phyloP scores from a whole-genome alignment of 306 rosid species.

The Inga oerstediana region DNA sequence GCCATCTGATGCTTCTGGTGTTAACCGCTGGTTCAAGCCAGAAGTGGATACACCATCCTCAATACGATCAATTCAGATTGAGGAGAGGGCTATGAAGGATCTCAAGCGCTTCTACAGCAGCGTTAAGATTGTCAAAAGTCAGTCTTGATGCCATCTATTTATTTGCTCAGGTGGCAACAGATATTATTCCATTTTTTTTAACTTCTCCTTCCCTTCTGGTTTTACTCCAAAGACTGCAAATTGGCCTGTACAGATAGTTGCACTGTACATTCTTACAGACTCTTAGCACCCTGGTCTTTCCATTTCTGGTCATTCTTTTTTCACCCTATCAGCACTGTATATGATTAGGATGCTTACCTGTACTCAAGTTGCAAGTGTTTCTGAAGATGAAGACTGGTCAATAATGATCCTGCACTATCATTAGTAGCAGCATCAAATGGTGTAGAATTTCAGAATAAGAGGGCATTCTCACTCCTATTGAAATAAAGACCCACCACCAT shows the following conservation, averaged over 20 bases:
- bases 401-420: constrained; percentile 36
- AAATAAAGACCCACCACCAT: constrained; percentile 27
- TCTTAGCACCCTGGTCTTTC: constrained; percentile 25
- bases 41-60: constrained; percentile 84
- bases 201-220: background rate
- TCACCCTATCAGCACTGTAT: constrained; percentile 25
- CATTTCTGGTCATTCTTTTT: constrained; percentile 13
- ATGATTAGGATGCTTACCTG: constrained; percentile 31
- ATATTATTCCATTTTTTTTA: constrained; percentile 16
- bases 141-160: constrained; percentile 32
- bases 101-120: constrained; percentile 91
- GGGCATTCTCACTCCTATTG: constrained; percentile 10
- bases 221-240: constrained; percentile 38
- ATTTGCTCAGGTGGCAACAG: constrained; percentile 32
- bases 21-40: constrained; percentile 94
- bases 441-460: constrained; percentile 37
- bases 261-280: constrained; percentile 43
- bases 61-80: constrained; percentile 89
- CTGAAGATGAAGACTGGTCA: constrained; percentile 36
- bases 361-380: constrained; percentile 32
- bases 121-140: constrained; percentile 78
- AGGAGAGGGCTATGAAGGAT: constrained; percentile 97
- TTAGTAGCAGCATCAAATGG: background rate
- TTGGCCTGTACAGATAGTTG: constrained; percentile 48
- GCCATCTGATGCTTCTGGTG: constrained; percentile 67